Conservation (phyloP, 495 filamentous ascomycete species). For the Viridothelium virens region DNA sequence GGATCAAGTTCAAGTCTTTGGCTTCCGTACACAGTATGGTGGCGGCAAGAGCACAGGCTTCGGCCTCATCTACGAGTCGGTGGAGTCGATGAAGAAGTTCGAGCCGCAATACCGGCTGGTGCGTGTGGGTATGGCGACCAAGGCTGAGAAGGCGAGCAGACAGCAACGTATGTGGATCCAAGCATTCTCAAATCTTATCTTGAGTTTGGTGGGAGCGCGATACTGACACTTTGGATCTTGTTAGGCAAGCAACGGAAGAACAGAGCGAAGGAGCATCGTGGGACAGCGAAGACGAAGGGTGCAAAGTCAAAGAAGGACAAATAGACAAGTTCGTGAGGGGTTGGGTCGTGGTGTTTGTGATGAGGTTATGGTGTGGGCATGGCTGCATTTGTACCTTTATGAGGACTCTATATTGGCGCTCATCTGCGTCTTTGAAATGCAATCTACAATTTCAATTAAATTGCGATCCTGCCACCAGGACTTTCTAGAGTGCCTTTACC, state of each 20-base stretch:
- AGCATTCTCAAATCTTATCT: background rate
- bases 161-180: constrained; percentile 83
- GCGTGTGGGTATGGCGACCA: constrained; percentile 77
- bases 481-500: background rate
- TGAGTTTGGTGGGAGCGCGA: background rate
- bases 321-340: constrained; percentile 29
- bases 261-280: constrained; percentile 94
- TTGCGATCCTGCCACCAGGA: background rate
- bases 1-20: constrained; percentile 94
- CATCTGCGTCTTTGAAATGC: background rate
- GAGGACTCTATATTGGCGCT: constrained; percentile 10
- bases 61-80: constrained; percentile 94
- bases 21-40: constrained; percentile 97
- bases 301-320: constrained; percentile 53
- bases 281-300: constrained; percentile 85
- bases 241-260: constrained; percentile 99
- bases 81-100: constrained; percentile 98
- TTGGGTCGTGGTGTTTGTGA: constrained; percentile 10
- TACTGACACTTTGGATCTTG: constrained; percentile 34
- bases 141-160: constrained; percentile 92
- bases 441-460: background rate
- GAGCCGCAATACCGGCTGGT: constrained; percentile 97
- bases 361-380: background rate
- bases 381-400: constrained; percentile 10
- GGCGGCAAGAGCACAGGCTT: constrained; percentile 99